Evolutionary conservation across 208 protist genomes (phyloP).

Genomic region (Leptomonas pyrrhocoris): DNA sequence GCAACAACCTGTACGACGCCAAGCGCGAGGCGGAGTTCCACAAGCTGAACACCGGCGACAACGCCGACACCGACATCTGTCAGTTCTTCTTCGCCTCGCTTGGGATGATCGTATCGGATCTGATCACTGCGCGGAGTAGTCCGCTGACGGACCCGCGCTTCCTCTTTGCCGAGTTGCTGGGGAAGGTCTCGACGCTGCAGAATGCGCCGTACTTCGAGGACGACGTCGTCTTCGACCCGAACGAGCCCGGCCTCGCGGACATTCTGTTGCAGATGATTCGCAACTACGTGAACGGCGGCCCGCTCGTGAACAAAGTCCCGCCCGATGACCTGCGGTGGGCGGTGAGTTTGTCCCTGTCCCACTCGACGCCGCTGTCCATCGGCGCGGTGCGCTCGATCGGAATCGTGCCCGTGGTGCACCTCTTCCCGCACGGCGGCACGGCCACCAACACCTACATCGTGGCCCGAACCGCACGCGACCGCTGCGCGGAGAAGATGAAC

Average conservation of each 20-base stretch:
- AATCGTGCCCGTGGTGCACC: slow-evolving; percentile 85
- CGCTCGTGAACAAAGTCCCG: slow-evolving; percentile 86
- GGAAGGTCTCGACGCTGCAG: slow-evolving; percentile 72
- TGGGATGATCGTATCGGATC: slow-evolving; percentile 86
- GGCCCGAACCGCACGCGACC: slow-evolving; percentile 51
- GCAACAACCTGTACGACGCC: slow-evolving; percentile 73
- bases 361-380: slow-evolving; percentile 84
- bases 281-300: slow-evolving; percentile 90
- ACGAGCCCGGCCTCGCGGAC: slow-evolving; percentile 77
- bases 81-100: slow-evolving; percentile 88
- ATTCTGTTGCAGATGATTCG: slow-evolving; percentile 92
- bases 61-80: slow-evolving; percentile 77
- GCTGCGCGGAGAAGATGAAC: slow-evolving; percentile 49
- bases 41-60: slow-evolving; percentile 58
- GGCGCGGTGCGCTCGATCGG: slow-evolving; percentile 75
- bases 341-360: slow-evolving; percentile 84
- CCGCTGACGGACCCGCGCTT: slow-evolving; percentile 73
- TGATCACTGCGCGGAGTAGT: slow-evolving; percentile 79
- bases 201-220: slow-evolving; percentile 91
- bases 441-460: slow-evolving; percentile 76
- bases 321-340: slow-evolving; percentile 83
- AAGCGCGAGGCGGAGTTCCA: slow-evolving; percentile 77
- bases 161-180: slow-evolving; percentile 69
- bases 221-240: slow-evolving; percentile 68
- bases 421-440: slow-evolving; percentile 85